phyloP scores from a whole-genome alignment of 2,329 filamentous ascomycete genomes.

The Ascochyta viciae-villosae region DNA sequence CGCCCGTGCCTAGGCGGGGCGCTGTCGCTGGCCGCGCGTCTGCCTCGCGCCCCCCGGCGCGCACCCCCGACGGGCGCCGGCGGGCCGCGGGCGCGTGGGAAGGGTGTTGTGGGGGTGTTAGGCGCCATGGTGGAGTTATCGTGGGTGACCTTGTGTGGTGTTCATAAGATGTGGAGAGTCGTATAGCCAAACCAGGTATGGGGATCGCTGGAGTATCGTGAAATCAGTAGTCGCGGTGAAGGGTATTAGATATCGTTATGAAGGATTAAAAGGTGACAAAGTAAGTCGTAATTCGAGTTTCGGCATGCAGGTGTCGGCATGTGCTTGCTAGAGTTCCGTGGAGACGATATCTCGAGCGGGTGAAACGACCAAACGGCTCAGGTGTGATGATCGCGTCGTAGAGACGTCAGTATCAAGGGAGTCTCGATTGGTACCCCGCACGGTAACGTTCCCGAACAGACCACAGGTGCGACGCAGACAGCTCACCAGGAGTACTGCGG shows the following conservation, averaged over 20 bases:
- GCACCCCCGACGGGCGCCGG: too few relatives aligned
- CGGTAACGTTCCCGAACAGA: neutral
- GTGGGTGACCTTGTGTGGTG: neutral
- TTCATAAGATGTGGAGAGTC: neutral
- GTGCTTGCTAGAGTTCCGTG: neutral
- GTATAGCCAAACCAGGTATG: neutral
- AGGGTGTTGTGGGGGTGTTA: constrained; percentile 47
- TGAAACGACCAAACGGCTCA: neutral
- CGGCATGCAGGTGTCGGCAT: neutral
- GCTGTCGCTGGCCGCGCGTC: too few relatives aligned
- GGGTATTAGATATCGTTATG: constrained; percentile 1
- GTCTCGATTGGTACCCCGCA: neutral
- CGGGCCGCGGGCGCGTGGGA: too few relatives aligned
- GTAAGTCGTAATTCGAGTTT: constrained; percentile 1
- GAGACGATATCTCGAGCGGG: neutral
- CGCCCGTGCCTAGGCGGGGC: too few relatives aligned
- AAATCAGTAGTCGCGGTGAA: neutral
- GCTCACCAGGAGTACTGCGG: constrained; percentile 4
- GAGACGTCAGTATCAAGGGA: constrained; percentile 11
- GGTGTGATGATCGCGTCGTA: neutral
- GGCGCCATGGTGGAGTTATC: neutral
- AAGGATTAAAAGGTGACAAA: constrained; percentile 3
- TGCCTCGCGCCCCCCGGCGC: too few relatives aligned
- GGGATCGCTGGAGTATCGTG: neutral
- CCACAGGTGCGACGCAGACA: neutral